Percentiles rank a stretch among this genome's conserved stretches.
phyloP scores from a whole-genome alignment of 2,329 filamentous ascomycete species.

The Pseudogymnoascus sp. region DNA sequence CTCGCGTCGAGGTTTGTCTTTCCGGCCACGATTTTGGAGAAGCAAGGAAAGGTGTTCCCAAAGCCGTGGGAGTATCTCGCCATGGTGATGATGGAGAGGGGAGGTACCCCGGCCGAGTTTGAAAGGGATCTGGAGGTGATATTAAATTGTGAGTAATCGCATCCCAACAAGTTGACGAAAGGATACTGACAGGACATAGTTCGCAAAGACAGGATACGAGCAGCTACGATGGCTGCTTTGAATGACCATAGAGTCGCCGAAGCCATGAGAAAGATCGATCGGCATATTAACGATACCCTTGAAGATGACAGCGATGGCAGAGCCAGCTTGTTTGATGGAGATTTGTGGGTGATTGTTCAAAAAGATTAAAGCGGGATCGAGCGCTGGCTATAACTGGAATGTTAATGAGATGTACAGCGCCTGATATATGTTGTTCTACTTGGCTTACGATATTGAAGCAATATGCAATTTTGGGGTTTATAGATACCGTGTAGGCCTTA shows the following conservation, averaged over 20 bases:
- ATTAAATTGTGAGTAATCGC: background rate
- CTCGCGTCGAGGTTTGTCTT: background rate
- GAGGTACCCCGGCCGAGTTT: background rate
- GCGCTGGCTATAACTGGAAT: background rate
- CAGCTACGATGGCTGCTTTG: background rate
- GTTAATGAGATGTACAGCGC: background rate
- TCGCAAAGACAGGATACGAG: background rate
- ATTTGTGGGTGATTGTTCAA: background rate
- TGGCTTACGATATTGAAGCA: background rate
- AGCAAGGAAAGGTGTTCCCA: background rate
- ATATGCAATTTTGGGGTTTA: background rate
- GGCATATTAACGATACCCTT: background rate
- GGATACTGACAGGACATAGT: background rate
- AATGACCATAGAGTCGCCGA: background rate
- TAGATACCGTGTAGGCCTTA: background rate
- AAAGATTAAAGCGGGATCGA: background rate
- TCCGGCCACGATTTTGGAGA: background rate
- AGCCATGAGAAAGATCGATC: background rate
- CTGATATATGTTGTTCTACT: background rate
- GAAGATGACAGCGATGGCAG: background rate
- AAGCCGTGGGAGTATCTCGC: conserved; percentile 5
- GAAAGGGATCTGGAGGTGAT: background rate
- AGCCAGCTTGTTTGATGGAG: background rate
- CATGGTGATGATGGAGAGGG: background rate
- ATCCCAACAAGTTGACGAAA: background rate